Evolutionary conservation across 2,329 filamentous ascomycete species (phyloP).

Genomic region (Xylariales sp.): DNA sequence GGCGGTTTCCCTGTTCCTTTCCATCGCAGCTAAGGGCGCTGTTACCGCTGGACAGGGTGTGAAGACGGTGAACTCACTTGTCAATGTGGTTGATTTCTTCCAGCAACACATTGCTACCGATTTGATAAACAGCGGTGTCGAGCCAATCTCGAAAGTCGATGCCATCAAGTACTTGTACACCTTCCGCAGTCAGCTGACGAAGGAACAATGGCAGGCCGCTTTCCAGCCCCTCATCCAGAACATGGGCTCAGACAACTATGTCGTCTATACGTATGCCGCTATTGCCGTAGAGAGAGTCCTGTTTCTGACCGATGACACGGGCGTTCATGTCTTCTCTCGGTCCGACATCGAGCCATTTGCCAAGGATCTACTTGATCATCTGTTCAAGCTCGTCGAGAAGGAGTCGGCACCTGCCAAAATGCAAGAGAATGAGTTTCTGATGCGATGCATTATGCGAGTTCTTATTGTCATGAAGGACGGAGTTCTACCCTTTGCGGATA

Average conservation of each 20-base stretch:
- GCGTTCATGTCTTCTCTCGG: slow-evolving; percentile 74
- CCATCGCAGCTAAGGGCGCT: slow-evolving; percentile 86
- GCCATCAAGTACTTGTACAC: slow-evolving; percentile 97
- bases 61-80: slow-evolving; percentile 78
- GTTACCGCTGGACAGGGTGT: slow-evolving; percentile 87
- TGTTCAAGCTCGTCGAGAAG: slow-evolving; percentile 88
- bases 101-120: slow-evolving; percentile 89
- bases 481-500: slow-evolving; percentile 67
- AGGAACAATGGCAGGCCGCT: slow-evolving; percentile 85
- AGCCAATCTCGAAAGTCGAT: slow-evolving; percentile 91
- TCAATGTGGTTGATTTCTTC: slow-evolving; percentile 93
- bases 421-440: slow-evolving; percentile 97
- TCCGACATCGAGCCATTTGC: slow-evolving; percentile 75
- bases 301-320: slow-evolving; percentile 71
- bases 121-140: slow-evolving; percentile 62
- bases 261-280: slow-evolving; percentile 95
- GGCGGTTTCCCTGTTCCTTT: slow-evolving; percentile 92
- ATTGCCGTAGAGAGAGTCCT: slow-evolving; percentile 94
- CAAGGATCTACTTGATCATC: slow-evolving; percentile 80
- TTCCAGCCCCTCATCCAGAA: slow-evolving; percentile 90
- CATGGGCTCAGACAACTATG: slow-evolving; percentile 83
- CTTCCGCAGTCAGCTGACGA: slow-evolving; percentile 91
- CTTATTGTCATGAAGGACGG: slow-evolving; percentile 89
- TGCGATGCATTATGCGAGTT: slow-evolving; percentile 98
- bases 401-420: slow-evolving; percentile 83